phyloP scores from a whole-genome alignment of 768 basidiomycete species.

The Lactifluus piperatus region DNA sequence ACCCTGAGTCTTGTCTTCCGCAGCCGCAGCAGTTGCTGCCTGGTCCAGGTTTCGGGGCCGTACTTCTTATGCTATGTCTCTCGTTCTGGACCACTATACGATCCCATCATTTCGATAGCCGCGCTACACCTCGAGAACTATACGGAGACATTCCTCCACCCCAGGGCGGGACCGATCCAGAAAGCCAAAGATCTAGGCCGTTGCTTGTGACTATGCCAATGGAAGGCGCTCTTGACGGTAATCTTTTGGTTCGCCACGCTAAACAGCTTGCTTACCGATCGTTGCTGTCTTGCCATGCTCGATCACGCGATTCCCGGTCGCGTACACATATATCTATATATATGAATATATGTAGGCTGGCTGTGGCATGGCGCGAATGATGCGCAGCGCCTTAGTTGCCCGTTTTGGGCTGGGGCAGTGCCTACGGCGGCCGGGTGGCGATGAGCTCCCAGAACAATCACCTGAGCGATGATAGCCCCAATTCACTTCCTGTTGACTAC shows the following conservation, averaged over 20 bases:
- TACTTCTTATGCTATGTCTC: neutral
- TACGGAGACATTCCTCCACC: neutral
- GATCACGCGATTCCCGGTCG: neutral
- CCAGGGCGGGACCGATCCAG: neutral
- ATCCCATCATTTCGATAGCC: neutral
- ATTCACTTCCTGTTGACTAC: neutral
- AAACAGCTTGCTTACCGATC: neutral
- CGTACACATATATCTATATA: too few relatives aligned
- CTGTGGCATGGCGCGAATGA: neutral
- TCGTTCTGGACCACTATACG: neutral
- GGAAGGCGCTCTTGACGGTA: neutral
- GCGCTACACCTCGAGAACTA: neutral
- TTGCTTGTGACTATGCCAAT: too few relatives aligned
- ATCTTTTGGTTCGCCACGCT: neutral
- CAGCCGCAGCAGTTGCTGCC: neutral
- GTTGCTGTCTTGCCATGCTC: neutral
- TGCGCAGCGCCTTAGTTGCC: neutral
- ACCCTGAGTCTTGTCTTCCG: too few relatives aligned
- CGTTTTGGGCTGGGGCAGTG: neutral
- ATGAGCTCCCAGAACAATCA: neutral
- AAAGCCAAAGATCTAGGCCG: slow-evolving; percentile 3
- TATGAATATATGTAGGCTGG: neutral
- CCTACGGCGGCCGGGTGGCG: neutral
- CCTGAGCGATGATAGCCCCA: neutral
- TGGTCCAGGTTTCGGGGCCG: neutral